Percentiles rank a stretch among this genome's conserved stretches.
Conservation (phyloP, 1,139 yeast species). For the Candida buenavistaensis region DNA sequence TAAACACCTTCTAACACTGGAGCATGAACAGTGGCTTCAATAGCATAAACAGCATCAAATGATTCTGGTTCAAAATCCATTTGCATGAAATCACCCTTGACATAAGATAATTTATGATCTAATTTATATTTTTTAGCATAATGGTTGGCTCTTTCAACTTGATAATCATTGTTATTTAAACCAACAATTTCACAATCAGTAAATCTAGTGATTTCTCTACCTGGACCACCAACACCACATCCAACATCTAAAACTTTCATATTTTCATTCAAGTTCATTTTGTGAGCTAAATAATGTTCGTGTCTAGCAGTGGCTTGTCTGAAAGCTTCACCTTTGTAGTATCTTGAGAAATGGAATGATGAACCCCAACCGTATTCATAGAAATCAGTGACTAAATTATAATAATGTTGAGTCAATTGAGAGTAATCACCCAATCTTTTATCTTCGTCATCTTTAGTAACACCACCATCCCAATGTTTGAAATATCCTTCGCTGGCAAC, state of each 20-base stretch:
- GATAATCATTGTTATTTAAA: constrained; percentile 95
- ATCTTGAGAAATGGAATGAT: constrained; percentile 96
- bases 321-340: constrained; percentile 91
- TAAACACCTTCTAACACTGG: constrained; percentile 96
- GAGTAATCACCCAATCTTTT: constrained; percentile 83
- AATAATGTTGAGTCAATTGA: constrained; percentile 89
- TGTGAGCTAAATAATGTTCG: constrained; percentile 90
- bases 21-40: constrained; percentile 98
- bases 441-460: constrained; percentile 72
- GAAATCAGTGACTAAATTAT: constrained; percentile 93
- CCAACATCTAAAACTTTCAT: constrained; percentile 97
- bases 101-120: constrained; percentile 75
- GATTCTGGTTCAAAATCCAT: constrained; percentile 91
- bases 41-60: constrained; percentile 96
- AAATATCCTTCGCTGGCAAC: constrained; percentile 89
- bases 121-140: constrained; percentile 70
- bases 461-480: constrained; percentile 95
- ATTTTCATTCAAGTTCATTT: constrained; percentile 74
- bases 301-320: constrained; percentile 96
- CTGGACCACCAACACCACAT: constrained; percentile 99
- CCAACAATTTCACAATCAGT: constrained; percentile 88
- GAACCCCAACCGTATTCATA: constrained; percentile 99
- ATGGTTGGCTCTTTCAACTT: constrained; percentile 86
- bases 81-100: constrained; percentile 98
- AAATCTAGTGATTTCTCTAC: constrained; percentile 91